Evolutionary conservation across 768 basidiomycete genomes (phyloP).

Genomic region (Lyophyllum atratum): DNA sequence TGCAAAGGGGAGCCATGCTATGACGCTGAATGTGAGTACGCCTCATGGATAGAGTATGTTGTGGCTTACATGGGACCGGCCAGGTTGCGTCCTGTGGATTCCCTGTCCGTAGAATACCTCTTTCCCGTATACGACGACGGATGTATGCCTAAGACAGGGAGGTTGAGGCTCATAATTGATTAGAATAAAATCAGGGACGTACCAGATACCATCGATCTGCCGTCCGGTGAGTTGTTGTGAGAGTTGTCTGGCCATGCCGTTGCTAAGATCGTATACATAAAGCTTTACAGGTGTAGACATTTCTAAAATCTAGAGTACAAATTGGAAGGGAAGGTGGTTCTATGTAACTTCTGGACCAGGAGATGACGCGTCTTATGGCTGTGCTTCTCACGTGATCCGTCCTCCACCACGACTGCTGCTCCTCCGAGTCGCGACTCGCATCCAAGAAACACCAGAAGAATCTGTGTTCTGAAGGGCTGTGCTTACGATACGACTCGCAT

Average conservation of each 20-base stretch:
- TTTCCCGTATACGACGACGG: slow-evolving; percentile 82
- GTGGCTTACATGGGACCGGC: slow-evolving; percentile 75
- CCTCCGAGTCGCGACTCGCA: no score
- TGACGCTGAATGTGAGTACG: neutral
- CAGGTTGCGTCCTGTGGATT: slow-evolving; percentile 70
- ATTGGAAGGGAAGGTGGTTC: no score
- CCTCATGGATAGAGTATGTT: neutral
- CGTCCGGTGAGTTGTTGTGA: slow-evolving; percentile 82
- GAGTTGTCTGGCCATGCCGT: slow-evolving; percentile 79
- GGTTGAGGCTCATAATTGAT: slow-evolving; percentile 3
- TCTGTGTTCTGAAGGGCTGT: no score
- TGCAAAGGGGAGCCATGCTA: slow-evolving; percentile 79
- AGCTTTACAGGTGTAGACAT: slow-evolving; percentile 63
- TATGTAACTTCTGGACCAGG: no score
- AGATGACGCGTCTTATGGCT: no score
- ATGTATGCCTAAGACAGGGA: slow-evolving; percentile 75
- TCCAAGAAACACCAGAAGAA: no score
- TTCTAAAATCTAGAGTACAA: neutral
- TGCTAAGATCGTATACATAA: slow-evolving; percentile 90
- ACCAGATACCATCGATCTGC: slow-evolving; percentile 96
- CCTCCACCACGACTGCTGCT: no score
- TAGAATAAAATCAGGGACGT: neutral
- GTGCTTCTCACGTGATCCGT: no score
- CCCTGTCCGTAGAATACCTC: slow-evolving; percentile 94
- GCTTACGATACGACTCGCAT: no score